phyloP scores from a whole-genome alignment of 192 early-diverging fungal species.

The Backusella circina region DNA sequence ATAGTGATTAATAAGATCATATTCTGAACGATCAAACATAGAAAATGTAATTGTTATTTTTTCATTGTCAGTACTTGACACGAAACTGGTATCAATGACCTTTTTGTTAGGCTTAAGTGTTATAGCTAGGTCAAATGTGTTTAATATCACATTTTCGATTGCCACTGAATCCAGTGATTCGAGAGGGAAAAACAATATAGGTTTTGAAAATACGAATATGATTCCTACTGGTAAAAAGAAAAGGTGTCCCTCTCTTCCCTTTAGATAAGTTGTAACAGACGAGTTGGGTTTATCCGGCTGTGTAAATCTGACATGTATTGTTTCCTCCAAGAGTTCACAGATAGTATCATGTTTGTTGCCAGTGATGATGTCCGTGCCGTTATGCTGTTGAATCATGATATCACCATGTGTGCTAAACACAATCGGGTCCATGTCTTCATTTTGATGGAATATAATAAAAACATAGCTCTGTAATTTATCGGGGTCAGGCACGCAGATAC shows the following conservation, averaged over 20 bases:
- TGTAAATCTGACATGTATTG: not conserved
- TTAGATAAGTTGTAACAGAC: conserved; percentile 18
- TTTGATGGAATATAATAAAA: not conserved
- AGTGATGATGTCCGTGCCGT: not conserved
- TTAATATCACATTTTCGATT: conserved; percentile 29
- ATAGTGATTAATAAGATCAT: conserved; percentile 30
- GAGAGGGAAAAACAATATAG: conserved; percentile 40
- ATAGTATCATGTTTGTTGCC: not conserved
- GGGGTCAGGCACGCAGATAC: not conserved
- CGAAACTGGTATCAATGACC: not conserved
- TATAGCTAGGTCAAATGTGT: conserved; percentile 35
- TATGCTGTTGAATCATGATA: not conserved
- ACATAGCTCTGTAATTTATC: not conserved
- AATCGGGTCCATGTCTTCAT: not conserved
- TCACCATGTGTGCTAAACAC: not conserved
- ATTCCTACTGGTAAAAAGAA: conserved; percentile 46
- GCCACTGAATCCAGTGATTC: conserved; percentile 24
- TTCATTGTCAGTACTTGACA: too few relatives aligned
- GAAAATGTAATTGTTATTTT: conserved; percentile 17
- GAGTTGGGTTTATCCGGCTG: not conserved
- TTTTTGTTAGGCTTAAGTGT: not conserved
- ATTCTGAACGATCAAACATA: conserved; percentile 39
- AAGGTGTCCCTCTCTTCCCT: conserved; percentile 30
- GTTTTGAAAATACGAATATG: conserved; percentile 52
- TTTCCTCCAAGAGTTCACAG: not conserved